phyloP scores from a whole-genome alignment of 78 protist genomes.

The Dictyostelium purpureum region DNA sequence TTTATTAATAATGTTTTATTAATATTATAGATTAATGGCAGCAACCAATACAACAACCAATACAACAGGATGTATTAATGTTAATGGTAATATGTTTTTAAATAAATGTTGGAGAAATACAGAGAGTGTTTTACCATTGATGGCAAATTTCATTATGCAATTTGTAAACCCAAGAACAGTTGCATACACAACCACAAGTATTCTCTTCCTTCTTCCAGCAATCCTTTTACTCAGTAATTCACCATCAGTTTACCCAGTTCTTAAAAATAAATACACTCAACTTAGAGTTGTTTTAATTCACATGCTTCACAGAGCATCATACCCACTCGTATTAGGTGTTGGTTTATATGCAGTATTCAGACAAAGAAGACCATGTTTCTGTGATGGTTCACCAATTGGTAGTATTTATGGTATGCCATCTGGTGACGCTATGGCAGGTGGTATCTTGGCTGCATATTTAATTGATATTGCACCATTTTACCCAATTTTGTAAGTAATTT shows the following conservation, averaged over 20 bases:
- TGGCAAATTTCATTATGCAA: conserved; percentile 72
- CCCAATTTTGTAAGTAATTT: conserved; percentile 31
- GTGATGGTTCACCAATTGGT: conserved; percentile 67
- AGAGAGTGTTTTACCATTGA: conserved; percentile 60
- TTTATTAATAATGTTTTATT: too few species aligned
- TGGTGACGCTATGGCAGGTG: conserved; percentile 83
- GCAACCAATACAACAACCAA: too few species aligned
- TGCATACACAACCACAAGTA: conserved; percentile 10
- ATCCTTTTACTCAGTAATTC: conserved; percentile 28
- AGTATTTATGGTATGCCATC: conserved; percentile 72
- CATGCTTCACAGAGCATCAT: conserved; percentile 73
- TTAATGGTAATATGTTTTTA: conserved; percentile 66
- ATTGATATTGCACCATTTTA: conserved; percentile 76
- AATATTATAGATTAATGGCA: too few species aligned
- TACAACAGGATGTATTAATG: conserved; percentile 48
- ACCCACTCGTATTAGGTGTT: conserved; percentile 75
- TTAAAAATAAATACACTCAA: conserved; percentile 46
- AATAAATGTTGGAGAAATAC: conserved; percentile 54
- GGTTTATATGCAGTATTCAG: conserved; percentile 71
- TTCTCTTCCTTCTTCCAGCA: conserved; percentile 56
- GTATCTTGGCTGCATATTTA: conserved; percentile 57
- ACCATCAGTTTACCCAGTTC: conserved; percentile 64
- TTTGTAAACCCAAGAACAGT: conserved; percentile 78
- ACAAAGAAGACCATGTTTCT: conserved; percentile 64
- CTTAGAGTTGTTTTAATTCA: conserved; percentile 21